Evolutionary conservation across 257 asterid species (phyloP), one percentile per base, ranked within the genome.

Genomic region (Euphrasia confusa): DNA sequence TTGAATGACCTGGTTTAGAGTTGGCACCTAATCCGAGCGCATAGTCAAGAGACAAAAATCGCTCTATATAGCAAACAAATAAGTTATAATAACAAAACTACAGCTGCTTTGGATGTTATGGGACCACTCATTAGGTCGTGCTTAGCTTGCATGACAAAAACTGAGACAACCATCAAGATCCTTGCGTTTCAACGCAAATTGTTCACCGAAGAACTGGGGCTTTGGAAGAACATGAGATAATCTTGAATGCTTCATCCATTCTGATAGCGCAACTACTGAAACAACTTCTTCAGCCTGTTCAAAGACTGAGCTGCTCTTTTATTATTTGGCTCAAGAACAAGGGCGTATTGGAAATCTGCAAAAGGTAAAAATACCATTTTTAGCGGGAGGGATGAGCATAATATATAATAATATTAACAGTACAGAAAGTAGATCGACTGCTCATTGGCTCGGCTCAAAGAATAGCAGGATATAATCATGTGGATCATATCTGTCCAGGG

Each of bases 261-360:
- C 67, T 61, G 33, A 24, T 39, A 33, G 42, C 3, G 12, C 42
- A 69, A 63, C 72, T 84, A 86, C 61, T n/a, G 81, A 70, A 81
- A 89, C 35, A 40, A 61, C 67, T 73, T 86, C 81, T 65, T 81
- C 62, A 89, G 79, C 71, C 91, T 78, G 67, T 83, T 87, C 58
- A 82, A 68, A 59, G 94, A 79, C 81, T 76, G 82, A 17, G 95
- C 76, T 67, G 99, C 99, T 79, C 96, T 80, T 76, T 83, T 92
- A 61, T 92, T 92, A n/a, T 83, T 89, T 57, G 99, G 99, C 83
- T 92, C 97, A 4, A 92, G 94, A 69, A 89, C 91, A 42, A 89
- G 96, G 15, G 97, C 97, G 26, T 76, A 72, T 62, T 78, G 74
- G 74, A 89, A 92, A 83, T 92, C 99, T 92, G 88, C 81, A 72